A percentile compares a stretch with the other conserved stretches of the same genome.
Evolutionary conservation across 2,329 filamentous ascomycete species (phyloP).

Genomic region (Penicillium sp.): DNA sequence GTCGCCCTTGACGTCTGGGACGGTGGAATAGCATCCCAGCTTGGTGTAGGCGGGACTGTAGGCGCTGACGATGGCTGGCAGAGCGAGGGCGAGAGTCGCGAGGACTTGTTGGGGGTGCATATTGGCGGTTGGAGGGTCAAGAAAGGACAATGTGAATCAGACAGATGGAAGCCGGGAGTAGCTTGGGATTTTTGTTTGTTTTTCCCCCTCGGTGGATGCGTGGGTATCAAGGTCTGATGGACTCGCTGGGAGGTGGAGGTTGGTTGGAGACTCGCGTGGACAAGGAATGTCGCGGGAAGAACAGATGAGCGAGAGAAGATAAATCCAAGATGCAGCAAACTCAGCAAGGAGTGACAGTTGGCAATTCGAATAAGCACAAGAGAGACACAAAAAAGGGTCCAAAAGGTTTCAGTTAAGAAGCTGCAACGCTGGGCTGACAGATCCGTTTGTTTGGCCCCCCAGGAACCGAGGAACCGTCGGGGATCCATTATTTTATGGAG

Average conservation of each 20-base stretch:
- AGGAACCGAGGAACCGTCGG: constrained; percentile 10
- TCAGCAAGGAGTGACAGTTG: background rate
- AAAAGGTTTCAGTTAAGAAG: constrained; percentile 6
- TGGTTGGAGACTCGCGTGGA: background rate
- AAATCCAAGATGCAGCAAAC: constrained; percentile 3
- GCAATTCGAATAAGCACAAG: background rate
- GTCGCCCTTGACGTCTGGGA: constrained; percentile 11
- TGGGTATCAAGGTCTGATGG: background rate
- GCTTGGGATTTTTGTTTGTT: background rate
- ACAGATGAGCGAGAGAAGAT: constrained; percentile 8
- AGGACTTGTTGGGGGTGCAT: constrained; percentile 18
- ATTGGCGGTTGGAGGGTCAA: background rate
- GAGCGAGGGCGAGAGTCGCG: constrained; percentile 15
- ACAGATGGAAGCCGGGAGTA: background rate
- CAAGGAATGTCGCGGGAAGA: constrained; percentile 4
- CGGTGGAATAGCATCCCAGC: constrained; percentile 23
- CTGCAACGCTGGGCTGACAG: background rate
- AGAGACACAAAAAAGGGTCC: background rate
- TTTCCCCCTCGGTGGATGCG: background rate
- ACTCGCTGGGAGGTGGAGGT: background rate
- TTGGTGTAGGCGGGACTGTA: background rate
- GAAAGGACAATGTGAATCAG: background rate
- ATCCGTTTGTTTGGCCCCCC: constrained; percentile 8
- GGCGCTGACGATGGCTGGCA: constrained; percentile 4
- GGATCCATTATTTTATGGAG: constrained; percentile 16